Percentiles rank a stretch among this genome's conserved stretches.
These are phyloP conservation scores for Pleurotus djamor DNA, from an alignment of 768 basidiomycete species.

Conservation along the genomic window DNA sequence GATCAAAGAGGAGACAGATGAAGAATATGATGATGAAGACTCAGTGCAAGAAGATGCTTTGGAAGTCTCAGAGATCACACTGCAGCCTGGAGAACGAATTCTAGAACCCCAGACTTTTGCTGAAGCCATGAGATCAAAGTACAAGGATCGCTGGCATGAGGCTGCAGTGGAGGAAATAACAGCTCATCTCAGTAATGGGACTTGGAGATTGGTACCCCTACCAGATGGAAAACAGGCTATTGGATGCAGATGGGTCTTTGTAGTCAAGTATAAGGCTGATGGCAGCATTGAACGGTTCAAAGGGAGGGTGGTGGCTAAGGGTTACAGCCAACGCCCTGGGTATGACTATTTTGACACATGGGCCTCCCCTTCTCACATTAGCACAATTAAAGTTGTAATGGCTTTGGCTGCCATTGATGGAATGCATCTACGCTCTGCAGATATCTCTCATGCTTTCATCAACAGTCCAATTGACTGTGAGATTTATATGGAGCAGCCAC, in stretches of 20 bases:
- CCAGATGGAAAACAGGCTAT: conserved; percentile 27
- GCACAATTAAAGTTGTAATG: conserved; percentile 21
- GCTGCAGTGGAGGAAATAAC: not conserved
- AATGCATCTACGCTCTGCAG: conserved; percentile 25
- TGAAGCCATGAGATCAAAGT: not conserved
- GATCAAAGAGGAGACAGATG: no score
- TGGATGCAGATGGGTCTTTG: conserved; percentile 23
- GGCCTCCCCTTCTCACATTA: conserved; percentile 18
- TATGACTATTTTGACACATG: conserved; percentile 36
- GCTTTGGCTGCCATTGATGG: conserved; percentile 26
- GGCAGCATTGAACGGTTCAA: conserved; percentile 24
- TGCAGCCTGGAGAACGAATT: not conserved
- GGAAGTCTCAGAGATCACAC: no score
- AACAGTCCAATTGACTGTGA: conserved; percentile 25
- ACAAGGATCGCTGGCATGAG: not conserved
- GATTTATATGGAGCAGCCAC: conserved; percentile 30
- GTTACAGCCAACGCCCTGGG: conserved; percentile 33
- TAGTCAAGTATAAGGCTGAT: conserved; percentile 17
- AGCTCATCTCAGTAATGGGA: not conserved
- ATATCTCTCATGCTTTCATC: conserved; percentile 30
- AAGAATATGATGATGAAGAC: no score
- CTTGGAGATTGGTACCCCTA: conserved; percentile 2
- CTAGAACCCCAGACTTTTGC: not conserved
- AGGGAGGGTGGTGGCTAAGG: conserved; percentile 37
- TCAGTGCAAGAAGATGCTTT: no score